Evolutionary conservation across 352 stramenopile species (phyloP), one percentile per base, ranked within the genome.

Genomic region (Hyaloperonospora brassicae): DNA sequence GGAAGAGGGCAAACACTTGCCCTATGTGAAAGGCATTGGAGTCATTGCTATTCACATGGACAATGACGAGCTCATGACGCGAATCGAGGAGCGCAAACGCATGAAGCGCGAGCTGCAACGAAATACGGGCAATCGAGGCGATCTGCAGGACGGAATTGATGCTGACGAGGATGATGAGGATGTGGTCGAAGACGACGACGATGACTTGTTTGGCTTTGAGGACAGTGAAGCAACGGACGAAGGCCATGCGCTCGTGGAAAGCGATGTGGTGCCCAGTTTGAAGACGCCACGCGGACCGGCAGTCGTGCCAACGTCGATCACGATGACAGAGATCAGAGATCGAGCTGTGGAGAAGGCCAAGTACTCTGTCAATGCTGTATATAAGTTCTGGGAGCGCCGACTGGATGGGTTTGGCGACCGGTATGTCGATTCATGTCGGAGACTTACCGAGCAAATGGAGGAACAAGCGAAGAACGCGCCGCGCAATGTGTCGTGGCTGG

Each of bases 311-410:
- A 68, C 75, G 10, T 67, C 68, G 10, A 81, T 88, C 39, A 72
- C 75, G 6, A 66, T 86, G 56, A 42, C 52, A 35, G 54, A 64
- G 24, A 35, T 66, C 12, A 54, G 47, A 48, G 52, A 64, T 27
- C 64, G 50, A 17, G 62, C 57, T n/a, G 48, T 79, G 23, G 75
- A 86, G 47, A 76, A 62, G 12, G 66, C 67, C 44, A 85, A 82
- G 59, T 67, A 72, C 35, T 80, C 73, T 50, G 61, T 62, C 22
- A 60, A 64, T 3, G 71, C 73, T 42, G 84, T 88, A 65, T 85
- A 85, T 64, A 79, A 73, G 38, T 88, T 88, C 55, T 86, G 78
- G 78, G 75, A 75, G 30, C 66, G 73, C 31, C 75, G 73, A 14
- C 62, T 88, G 34, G 73, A 86, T 39, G 76, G 76, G 23, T 81